Evolutionary conservation across 176 grass and related monocot species (phyloP).

Genomic region (Rhynchospora pubera): DNA sequence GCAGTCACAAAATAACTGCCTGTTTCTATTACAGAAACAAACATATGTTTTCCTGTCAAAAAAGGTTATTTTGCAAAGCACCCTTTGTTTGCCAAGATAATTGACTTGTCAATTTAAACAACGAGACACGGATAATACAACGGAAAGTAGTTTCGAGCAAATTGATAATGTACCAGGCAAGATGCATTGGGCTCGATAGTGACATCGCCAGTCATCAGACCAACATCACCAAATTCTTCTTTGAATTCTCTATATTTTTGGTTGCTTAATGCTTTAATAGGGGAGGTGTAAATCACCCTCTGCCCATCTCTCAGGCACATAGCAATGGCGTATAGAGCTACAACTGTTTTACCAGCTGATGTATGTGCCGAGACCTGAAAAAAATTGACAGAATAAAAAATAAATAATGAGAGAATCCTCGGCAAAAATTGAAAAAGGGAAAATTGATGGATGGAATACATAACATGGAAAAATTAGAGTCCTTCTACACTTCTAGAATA

Average conservation of each 20-base stretch:
- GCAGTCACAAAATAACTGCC: no score
- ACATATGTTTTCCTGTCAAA: not conserved
- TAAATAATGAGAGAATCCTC: not conserved
- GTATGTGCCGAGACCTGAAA: conserved; percentile 86
- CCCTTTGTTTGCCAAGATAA: not conserved
- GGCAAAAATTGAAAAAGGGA: not conserved
- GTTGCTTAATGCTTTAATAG: conserved; percentile 95
- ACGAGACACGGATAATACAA: not conserved
- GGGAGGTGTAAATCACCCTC: conserved; percentile 86
- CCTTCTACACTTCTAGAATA: not conserved
- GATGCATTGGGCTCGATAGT: conserved; percentile 91
- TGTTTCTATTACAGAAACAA: no score
- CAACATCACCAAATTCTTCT: conserved; percentile 83
- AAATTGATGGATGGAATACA: not conserved
- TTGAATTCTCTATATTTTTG: conserved; percentile 97
- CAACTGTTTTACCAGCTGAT: conserved; percentile 90
- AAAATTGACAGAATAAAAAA: not conserved
- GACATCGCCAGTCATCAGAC: conserved; percentile 89
- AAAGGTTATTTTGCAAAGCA: not conserved
- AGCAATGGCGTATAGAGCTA: conserved; percentile 85
- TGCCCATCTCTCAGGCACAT: conserved; percentile 88
- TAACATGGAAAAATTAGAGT: not conserved
- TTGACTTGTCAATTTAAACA: not conserved
- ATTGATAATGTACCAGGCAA: conserved; percentile 49
- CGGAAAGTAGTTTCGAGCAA: not conserved